A percentile compares a stretch with the other conserved stretches of the same genome.
phyloP scores from a whole-genome alignment of 345 rosid species.

The Salix purpurea region DNA sequence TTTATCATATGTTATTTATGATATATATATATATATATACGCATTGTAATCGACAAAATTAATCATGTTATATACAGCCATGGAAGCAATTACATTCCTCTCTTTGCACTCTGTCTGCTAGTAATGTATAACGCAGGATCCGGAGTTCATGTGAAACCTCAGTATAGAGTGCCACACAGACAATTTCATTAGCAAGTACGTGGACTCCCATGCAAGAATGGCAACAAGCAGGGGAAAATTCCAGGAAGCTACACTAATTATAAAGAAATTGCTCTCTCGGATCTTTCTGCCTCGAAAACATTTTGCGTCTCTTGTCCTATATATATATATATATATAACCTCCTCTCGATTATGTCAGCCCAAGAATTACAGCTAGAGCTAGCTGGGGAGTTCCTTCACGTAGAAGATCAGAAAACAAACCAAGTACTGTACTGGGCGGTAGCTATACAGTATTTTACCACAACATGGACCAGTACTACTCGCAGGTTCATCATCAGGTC shows the following conservation, averaged over 20 bases:
- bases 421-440: not conserved
- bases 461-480: not conserved
- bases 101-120: no score
- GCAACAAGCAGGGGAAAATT: slow-evolving; percentile 41
- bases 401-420: not conserved
- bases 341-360: not conserved
- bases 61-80: no score
- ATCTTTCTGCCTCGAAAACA: not conserved
- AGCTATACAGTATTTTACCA: not conserved
- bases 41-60: no score
- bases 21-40: no score
- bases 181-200: slow-evolving; percentile 16
- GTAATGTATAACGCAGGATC: no score
- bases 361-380: not conserved
- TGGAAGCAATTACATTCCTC: no score
- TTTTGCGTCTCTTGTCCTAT: not conserved
- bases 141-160: no score
- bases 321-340: not conserved
- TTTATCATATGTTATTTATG: no score
- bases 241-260: slow-evolving; percentile 39
- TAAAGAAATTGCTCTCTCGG: not conserved
- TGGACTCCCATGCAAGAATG: slow-evolving; percentile 33
- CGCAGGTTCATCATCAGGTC: not conserved
- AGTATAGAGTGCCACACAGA: not conserved
- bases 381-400: not conserved